Conservation (phyloP, 306 rosid genomes). For the Crataegus laevigata region DNA sequence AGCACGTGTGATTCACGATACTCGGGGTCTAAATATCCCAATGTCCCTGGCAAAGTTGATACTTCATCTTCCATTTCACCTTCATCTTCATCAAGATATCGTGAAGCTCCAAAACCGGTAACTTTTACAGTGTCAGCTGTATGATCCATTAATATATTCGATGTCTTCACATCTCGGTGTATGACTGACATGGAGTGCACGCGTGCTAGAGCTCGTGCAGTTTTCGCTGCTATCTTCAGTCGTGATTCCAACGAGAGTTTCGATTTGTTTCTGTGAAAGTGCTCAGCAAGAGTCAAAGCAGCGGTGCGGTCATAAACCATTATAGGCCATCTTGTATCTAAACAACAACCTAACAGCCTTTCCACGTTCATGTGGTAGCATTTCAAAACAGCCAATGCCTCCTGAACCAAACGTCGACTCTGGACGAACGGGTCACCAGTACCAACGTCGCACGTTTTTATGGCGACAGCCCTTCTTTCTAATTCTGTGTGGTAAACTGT, state of each 20-base stretch:
- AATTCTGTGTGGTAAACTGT: background rate
- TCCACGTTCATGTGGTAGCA: too few relatives aligned
- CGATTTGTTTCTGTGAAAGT: background rate
- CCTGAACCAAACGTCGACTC: background rate
- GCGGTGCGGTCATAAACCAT: background rate
- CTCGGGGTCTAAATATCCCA: background rate
- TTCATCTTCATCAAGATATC: background rate
- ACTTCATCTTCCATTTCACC: background rate
- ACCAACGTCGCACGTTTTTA: background rate
- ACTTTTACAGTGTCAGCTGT: background rate
- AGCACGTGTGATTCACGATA: background rate
- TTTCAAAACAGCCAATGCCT: too few relatives aligned
- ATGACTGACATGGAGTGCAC: background rate
- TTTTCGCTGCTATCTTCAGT: constrained; percentile 5
- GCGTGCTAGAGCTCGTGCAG: constrained; percentile 3
- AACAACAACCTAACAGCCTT: background rate
- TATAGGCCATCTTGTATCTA: background rate
- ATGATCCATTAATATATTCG: background rate
- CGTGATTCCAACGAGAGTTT: constrained; percentile 12
- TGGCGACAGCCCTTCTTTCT: background rate
- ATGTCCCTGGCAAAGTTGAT: background rate
- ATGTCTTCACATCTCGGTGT: background rate
- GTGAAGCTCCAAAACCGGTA: background rate
- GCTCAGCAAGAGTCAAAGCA: background rate
- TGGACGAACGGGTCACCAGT: background rate